phyloP scores from a whole-genome alignment of 1,139 yeast species.

The Pichia norvegensis region DNA sequence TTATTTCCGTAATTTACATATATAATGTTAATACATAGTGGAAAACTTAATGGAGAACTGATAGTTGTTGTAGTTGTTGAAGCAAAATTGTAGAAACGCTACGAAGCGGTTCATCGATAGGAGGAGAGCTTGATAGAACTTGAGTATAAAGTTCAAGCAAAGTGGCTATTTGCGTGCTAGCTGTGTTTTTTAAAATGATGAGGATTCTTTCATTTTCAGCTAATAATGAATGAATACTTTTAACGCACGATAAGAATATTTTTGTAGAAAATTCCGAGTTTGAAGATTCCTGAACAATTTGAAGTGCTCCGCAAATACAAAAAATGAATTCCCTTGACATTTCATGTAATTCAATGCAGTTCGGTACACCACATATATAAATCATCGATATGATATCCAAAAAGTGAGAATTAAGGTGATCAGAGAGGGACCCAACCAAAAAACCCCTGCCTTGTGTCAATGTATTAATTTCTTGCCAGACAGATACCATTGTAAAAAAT shows the following conservation, averaged over 20 bases:
- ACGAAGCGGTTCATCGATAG: constrained; percentile 2
- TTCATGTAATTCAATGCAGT: constrained; percentile 41
- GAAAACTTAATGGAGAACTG: too few relatives aligned
- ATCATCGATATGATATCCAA: constrained; percentile 50
- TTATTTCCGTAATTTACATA: too few relatives aligned
- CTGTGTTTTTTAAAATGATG: constrained; percentile 2
- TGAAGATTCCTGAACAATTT: constrained; percentile 1
- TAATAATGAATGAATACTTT: constrained; percentile 6
- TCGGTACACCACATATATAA: constrained; percentile 51
- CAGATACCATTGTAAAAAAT: constrained; percentile 48
- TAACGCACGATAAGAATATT: constrained; percentile 7
- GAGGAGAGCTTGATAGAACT: constrained; percentile 3
- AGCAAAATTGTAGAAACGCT: neutral
- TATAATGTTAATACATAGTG: too few relatives aligned
- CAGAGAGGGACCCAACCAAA: constrained; percentile 47
- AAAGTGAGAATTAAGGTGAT: constrained; percentile 50
- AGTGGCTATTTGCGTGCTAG: constrained; percentile 4
- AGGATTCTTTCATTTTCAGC: constrained; percentile 10
- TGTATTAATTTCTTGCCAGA: constrained; percentile 41
- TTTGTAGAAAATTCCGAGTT: constrained; percentile 5
- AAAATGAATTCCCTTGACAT: constrained; percentile 51
- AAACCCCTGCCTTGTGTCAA: constrained; percentile 28
- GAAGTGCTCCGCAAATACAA: constrained; percentile 22
- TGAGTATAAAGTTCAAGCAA: constrained; percentile 5
- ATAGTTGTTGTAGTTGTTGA: neutral